These are phyloP conservation scores for Scedosporium dehoogii DNA, from an alignment of 2,329 filamentous ascomycete species.

Conservation along the genomic window DNA sequence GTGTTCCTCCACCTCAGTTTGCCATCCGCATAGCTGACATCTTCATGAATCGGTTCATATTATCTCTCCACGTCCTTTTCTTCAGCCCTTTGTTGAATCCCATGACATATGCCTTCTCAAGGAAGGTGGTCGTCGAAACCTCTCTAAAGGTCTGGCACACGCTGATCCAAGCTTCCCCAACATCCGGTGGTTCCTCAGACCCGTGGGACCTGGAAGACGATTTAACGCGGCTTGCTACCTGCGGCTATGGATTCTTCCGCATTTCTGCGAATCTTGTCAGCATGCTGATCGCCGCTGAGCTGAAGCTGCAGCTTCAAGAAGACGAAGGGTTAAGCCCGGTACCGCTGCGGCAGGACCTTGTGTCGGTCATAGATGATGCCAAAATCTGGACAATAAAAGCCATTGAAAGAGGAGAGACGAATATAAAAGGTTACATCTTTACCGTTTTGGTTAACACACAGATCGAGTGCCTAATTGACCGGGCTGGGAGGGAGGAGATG, in stretches of 20 bases:
- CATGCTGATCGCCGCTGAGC: constrained; percentile 28
- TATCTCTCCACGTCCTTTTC: constrained; percentile 46
- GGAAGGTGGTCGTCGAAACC: constrained; percentile 36
- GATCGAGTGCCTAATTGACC: constrained; percentile 29
- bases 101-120: constrained; percentile 38
- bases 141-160: constrained; percentile 35
- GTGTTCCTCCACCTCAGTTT: constrained; percentile 22
- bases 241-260: constrained; percentile 31
- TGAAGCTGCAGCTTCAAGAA: constrained; percentile 29
- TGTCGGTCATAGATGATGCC: constrained; percentile 29
- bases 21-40: constrained; percentile 37
- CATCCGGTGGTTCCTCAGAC: constrained; percentile 9
- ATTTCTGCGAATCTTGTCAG: constrained; percentile 21
- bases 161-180: constrained; percentile 12
- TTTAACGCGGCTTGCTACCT: constrained; percentile 26
- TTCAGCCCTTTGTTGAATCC: constrained; percentile 28
- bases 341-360: constrained; percentile 28
- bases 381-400: constrained; percentile 27
- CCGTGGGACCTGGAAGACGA: constrained; percentile 14
- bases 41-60: constrained; percentile 42
- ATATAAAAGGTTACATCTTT: constrained; percentile 42
- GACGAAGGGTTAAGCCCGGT: constrained; percentile 25
- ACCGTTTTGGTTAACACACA: constrained; percentile 26
- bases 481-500: constrained; percentile 23
- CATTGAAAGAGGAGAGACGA: constrained; percentile 42